Conservation (phyloP, 352 stramenopile genomes). For the Pythium insidiosum region DNA sequence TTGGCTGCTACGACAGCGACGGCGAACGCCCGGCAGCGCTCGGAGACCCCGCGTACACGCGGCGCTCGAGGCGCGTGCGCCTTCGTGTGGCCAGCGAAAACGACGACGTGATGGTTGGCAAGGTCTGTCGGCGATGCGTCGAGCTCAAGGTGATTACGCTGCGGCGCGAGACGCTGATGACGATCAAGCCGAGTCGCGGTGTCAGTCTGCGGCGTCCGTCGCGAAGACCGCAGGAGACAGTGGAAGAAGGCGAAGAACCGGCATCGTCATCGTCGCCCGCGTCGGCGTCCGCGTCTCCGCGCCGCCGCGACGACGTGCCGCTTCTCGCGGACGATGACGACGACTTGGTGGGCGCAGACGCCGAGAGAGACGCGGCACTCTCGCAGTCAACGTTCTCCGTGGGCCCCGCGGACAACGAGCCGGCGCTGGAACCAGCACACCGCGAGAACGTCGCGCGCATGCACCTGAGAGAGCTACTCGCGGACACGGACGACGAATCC, state of each 20-base stretch:
- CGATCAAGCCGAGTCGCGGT: conserved; percentile 4
- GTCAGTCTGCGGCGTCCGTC: too few species aligned
- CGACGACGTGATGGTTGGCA: conserved; percentile 33
- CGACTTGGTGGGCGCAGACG: too few species aligned
- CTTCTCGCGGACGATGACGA: conserved; percentile 9
- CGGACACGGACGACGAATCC: conserved; percentile 13
- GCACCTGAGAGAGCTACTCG: conserved; percentile 11
- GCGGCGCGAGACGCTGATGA: conserved; percentile 14
- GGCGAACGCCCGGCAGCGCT: too few species aligned
- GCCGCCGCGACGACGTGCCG: too few species aligned
- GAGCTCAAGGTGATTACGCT: conserved; percentile 34
- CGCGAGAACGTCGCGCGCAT: conserved; percentile 7
- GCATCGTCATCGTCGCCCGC: too few species aligned
- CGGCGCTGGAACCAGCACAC: too few species aligned
- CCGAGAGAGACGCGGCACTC: conserved; percentile 5
- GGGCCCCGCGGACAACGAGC: conserved; percentile 4
- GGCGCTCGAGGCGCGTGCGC: not conserved
- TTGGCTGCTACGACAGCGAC: too few species aligned
- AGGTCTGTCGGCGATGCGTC: conserved; percentile 53
- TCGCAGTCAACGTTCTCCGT: conserved; percentile 14
- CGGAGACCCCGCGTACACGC: too few species aligned
- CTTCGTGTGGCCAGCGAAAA: conserved; percentile 10
- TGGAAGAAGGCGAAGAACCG: conserved; percentile 7
- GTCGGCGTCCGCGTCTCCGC: too few species aligned
- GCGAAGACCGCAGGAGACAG: conserved; percentile 3